Conservation (phyloP, 495 filamentous ascomycete genomes). For the Podospora comata region DNA sequence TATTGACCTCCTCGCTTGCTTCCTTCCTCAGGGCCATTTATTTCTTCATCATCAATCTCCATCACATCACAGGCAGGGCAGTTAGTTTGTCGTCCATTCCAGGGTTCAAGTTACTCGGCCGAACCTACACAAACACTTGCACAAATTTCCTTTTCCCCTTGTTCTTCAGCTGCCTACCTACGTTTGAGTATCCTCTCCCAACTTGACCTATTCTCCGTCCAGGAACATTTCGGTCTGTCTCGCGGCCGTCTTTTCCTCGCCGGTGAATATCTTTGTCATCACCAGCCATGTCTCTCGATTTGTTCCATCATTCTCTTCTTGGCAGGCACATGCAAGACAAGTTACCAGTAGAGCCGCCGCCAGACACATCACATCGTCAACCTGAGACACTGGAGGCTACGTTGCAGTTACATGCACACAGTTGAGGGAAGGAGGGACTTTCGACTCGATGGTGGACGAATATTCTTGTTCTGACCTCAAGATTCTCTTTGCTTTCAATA, state of each 20-base stretch:
- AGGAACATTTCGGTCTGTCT: slow-evolving; percentile 4
- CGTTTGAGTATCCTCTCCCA: background rate
- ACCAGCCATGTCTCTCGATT: background rate
- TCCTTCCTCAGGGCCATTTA: background rate
- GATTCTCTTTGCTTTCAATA: background rate
- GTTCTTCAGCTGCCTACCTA: background rate
- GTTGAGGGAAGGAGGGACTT: background rate
- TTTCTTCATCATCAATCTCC: background rate
- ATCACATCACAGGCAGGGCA: background rate
- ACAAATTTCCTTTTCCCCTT: background rate
- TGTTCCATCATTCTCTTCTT: background rate
- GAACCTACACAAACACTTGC: background rate
- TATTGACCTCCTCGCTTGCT: background rate
- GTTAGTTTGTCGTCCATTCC: background rate
- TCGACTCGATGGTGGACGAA: background rate
- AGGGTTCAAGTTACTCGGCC: slow-evolving; percentile 1
- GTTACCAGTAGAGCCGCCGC: background rate
- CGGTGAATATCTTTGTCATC: background rate
- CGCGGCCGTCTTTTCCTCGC: background rate
- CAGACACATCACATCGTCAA: background rate
- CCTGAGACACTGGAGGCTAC: background rate
- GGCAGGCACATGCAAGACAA: background rate
- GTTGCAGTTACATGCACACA: slow-evolving; percentile 1
- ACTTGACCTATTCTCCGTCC: background rate
- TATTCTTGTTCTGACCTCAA: background rate